Conservation (phyloP, 331 rosid genomes). For the Stylosanthes scabra region DNA sequence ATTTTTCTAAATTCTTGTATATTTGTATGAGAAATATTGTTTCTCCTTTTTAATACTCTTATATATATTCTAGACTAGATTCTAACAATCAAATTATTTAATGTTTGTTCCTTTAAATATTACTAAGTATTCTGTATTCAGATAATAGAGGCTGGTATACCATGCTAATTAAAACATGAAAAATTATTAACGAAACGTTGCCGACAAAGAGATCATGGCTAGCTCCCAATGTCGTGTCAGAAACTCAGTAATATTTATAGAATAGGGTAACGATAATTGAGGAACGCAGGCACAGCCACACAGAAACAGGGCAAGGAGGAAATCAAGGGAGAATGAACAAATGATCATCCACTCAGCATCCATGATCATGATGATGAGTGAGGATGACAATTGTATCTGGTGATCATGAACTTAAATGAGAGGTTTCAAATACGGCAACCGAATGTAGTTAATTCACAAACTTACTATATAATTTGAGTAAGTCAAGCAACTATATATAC, state of each 20-base stretch:
- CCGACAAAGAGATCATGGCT: conserved; percentile 10
- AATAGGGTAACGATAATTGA: conserved; percentile 17
- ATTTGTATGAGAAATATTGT: too few relatives aligned
- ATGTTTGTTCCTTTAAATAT: neutral
- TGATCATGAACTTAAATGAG: conserved; percentile 13
- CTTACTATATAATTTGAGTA: conserved; percentile 57
- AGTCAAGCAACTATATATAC: conserved; percentile 48
- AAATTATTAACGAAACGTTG: conserved; percentile 11
- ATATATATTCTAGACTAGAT: neutral
- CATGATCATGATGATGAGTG: neutral
- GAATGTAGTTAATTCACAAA: conserved; percentile 42
- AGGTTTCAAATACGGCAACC: conserved; percentile 34
- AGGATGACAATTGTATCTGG: neutral
- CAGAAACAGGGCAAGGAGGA: conserved; percentile 14
- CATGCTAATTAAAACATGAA: conserved; percentile 17
- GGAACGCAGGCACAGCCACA: conserved; percentile 27
- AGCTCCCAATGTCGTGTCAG: conserved; percentile 22
- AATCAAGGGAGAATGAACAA: conserved; percentile 40
- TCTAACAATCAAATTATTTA: neutral
- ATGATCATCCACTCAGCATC: conserved; percentile 27
- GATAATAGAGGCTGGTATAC: neutral
- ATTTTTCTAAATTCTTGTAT: too few relatives aligned
- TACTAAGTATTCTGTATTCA: neutral
- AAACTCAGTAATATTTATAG: conserved; percentile 27
- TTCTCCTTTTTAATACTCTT: too few relatives aligned